A percentile compares a stretch with the other conserved stretches of the same genome.
phyloP scores from a whole-genome alignment of 2,329 filamentous ascomycete species.

The Aspergillus ibericus region DNA sequence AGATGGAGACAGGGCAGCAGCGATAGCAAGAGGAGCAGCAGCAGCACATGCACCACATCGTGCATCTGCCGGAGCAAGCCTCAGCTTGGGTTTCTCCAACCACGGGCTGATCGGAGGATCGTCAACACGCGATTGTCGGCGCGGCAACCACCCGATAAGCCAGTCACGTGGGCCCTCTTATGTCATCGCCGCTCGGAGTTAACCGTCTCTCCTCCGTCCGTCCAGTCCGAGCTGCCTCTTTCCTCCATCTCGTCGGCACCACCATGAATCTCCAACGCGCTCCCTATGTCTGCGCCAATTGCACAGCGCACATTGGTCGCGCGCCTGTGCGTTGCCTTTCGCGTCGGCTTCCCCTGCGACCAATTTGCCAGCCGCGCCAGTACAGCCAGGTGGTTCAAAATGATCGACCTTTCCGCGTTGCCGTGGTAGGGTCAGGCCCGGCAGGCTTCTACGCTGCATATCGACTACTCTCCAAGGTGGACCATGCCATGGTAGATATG shows the following conservation, averaged over 20 bases:
- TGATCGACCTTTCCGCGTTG: slow-evolving; percentile 68
- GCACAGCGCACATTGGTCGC: slow-evolving; percentile 24
- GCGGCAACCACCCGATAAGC: slow-evolving; percentile 18
- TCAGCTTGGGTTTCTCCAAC: not conserved
- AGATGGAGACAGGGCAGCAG: not conserved
- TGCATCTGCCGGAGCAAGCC: not conserved
- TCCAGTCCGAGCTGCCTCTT: slow-evolving; percentile 1
- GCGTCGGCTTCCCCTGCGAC: slow-evolving; percentile 5
- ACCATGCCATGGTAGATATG: slow-evolving; percentile 81
- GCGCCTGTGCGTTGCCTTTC: slow-evolving; percentile 7
- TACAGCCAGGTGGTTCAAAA: slow-evolving; percentile 32
- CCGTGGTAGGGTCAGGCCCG: slow-evolving; percentile 88
- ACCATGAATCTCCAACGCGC: slow-evolving; percentile 29
- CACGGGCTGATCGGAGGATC: slow-evolving; percentile 5
- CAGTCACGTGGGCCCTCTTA: slow-evolving; percentile 14
- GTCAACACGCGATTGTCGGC: slow-evolving; percentile 22
- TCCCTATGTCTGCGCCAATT: slow-evolving; percentile 31
- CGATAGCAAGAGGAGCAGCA: not conserved
- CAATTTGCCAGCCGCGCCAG: slow-evolving; percentile 23
- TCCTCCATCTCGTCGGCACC: slow-evolving; percentile 4
- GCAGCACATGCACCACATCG: not conserved
- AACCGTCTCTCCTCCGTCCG: not conserved
- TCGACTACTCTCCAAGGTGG: slow-evolving; percentile 73
- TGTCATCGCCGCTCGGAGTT: slow-evolving; percentile 7
- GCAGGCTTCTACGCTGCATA: slow-evolving; percentile 95